These are phyloP conservation scores for Inonotus hispidus DNA, from an alignment of 1,284 basidiomycete species.

Conservation along the genomic window DNA sequence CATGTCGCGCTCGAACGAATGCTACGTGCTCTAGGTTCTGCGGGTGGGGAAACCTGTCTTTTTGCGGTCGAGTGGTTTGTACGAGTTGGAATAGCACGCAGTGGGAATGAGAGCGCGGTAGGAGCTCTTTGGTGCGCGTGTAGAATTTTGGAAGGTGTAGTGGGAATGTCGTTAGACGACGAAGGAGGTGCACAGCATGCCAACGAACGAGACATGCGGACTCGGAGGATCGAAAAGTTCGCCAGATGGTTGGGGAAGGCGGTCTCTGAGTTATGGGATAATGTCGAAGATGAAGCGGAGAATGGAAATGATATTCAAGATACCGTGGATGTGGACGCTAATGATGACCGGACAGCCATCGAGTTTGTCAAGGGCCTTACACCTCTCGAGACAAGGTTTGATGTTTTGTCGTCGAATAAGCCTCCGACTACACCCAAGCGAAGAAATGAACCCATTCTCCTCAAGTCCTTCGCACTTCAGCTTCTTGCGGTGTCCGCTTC, in stretches of 20 bases:
- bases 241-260: conserved; percentile 55
- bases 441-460: conserved; percentile 43
- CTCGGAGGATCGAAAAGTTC: conserved; percentile 58
- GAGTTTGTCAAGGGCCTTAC: conserved; percentile 55
- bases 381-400: conserved; percentile 16
- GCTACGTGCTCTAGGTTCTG: conserved; percentile 68
- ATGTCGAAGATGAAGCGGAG: conserved; percentile 26
- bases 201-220: conserved; percentile 20
- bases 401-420: conserved; percentile 14
- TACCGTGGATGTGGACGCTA: conserved; percentile 27
- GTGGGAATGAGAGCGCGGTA: conserved; percentile 42
- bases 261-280: conserved; percentile 70
- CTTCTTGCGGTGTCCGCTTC: conserved; percentile 65
- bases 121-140: conserved; percentile 83
- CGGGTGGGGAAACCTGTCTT: conserved; percentile 63
- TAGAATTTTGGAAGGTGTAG: conserved; percentile 68
- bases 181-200: conserved; percentile 24
- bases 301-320: conserved; percentile 18
- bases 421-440: conserved; percentile 4
- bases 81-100: conserved; percentile 43
- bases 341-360: conserved; percentile 31
- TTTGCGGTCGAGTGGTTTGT: conserved; percentile 82
- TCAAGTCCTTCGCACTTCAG: conserved; percentile 62
- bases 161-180: conserved; percentile 30
- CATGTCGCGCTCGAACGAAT: conserved; percentile 56